Conservation (phyloP, 306 rosid species). For the Crataegus laevigata region DNA sequence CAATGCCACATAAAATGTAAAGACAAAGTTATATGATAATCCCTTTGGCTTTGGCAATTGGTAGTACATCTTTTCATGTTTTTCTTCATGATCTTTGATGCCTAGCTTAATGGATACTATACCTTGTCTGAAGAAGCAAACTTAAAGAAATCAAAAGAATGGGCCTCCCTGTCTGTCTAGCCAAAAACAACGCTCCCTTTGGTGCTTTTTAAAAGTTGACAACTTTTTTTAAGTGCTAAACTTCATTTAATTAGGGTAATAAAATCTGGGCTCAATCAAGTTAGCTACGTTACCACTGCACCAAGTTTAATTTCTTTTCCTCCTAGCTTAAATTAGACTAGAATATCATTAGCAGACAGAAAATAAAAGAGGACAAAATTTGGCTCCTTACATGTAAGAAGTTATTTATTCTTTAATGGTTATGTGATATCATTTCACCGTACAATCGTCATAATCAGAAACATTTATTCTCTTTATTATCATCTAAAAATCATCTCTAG, state of each 20-base stretch:
- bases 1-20: constrained; percentile 42
- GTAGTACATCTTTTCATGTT: constrained; percentile 17
- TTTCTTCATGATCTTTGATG: constrained; percentile 50
- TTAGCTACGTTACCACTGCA: neutral
- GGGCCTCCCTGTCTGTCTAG: constrained; percentile 68
- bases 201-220: constrained; percentile 41
- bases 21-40: constrained; percentile 60
- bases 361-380: too few relatives aligned
- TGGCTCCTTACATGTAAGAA: neutral
- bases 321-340: neutral
- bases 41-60: constrained; percentile 17
- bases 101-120: constrained; percentile 81
- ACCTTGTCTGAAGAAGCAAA: constrained; percentile 78
- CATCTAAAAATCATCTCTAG: too few relatives aligned
- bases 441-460: neutral
- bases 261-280: neutral
- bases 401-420: too few relatives aligned
- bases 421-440: too few relatives aligned
- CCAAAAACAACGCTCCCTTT: constrained; percentile 34
- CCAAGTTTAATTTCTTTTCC: too few relatives aligned
- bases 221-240: constrained; percentile 25
- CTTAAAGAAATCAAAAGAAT: constrained; percentile 52
- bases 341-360: too few relatives aligned
- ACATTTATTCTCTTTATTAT: too few relatives aligned
- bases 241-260: constrained; percentile 13